These are phyloP conservation scores for Serendipita sp. DNA, from an alignment of 1,284 basidiomycete species.

Conservation along the genomic window DNA sequence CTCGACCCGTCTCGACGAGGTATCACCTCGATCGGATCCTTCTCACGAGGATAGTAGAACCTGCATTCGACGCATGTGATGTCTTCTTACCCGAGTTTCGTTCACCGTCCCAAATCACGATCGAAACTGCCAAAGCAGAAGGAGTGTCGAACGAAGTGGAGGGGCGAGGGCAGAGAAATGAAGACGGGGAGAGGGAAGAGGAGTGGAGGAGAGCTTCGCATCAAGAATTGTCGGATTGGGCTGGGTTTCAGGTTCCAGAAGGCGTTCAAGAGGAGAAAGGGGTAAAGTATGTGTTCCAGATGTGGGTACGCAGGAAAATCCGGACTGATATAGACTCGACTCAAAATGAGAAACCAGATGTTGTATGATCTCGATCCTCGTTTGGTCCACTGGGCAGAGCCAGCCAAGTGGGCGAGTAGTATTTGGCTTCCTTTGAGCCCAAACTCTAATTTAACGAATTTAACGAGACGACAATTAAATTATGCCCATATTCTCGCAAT, in stretches of 20 bases:
- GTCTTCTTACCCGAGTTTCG: slow-evolving; percentile 72
- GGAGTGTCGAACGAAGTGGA: not conserved
- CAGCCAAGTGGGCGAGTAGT: no score
- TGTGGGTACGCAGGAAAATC: slow-evolving; percentile 52
- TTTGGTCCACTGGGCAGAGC: no score
- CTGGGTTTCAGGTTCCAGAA: slow-evolving; percentile 60
- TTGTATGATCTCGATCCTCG: no score
- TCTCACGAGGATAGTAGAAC: slow-evolving; percentile 69
- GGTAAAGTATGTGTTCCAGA: slow-evolving; percentile 76
- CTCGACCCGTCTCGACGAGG: slow-evolving; percentile 15
- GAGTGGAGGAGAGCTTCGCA: slow-evolving; percentile 49
- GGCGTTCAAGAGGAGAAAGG: slow-evolving; percentile 72
- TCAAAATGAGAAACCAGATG: no score
- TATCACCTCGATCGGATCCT: slow-evolving; percentile 63
- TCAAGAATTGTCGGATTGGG: slow-evolving; percentile 55
- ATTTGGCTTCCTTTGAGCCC: no score
- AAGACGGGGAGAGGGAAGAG: not conserved
- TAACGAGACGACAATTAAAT: no score
- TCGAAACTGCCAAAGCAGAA: not conserved
- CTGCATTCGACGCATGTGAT: slow-evolving; percentile 71
- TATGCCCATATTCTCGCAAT: no score
- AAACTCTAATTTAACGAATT: no score
- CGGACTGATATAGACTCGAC: no score
- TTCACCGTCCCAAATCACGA: slow-evolving; percentile 13
- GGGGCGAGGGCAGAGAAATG: not conserved